phyloP scores from a whole-genome alignment of 495 filamentous ascomycete genomes.

The Talaromyces stipitatus region DNA sequence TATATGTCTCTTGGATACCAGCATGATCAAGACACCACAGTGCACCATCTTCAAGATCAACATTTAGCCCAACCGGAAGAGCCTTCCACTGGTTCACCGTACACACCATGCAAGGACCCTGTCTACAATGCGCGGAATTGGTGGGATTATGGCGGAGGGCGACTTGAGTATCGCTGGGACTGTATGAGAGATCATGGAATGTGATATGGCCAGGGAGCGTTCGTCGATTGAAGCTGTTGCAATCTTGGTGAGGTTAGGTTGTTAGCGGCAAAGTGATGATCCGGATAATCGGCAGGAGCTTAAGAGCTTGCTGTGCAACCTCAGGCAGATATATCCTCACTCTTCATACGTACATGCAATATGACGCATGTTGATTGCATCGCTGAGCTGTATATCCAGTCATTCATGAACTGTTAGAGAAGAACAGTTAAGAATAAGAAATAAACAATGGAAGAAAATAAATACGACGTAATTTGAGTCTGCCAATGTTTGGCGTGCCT shows the following conservation, averaged over 20 bases:
- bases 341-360: background rate
- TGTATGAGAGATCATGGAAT: background rate
- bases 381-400: too few relatives aligned
- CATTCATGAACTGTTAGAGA: too few relatives aligned
- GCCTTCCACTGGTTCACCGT: constrained; percentile 33
- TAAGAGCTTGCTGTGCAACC: background rate
- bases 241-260: background rate
- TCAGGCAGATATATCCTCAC: background rate
- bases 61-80: constrained; percentile 14
- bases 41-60: constrained; percentile 7
- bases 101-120: constrained; percentile 52
- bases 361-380: background rate
- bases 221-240: background rate
- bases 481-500: background rate
- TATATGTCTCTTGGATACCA: constrained; percentile 68
- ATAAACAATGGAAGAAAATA: background rate
- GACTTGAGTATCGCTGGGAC: constrained; percentile 1
- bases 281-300: background rate
- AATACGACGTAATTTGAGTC: background rate
- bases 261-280: background rate
- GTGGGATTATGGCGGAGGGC: constrained; percentile 35
- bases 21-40: constrained; percentile 25
- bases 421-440: background rate
- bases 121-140: constrained; percentile 46
- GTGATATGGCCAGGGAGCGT: background rate